Evolutionary conservation across 345 rosid species (phyloP), one percentile per base, ranked within the genome.

Genomic region (Aquilaria malaccensis): DNA sequence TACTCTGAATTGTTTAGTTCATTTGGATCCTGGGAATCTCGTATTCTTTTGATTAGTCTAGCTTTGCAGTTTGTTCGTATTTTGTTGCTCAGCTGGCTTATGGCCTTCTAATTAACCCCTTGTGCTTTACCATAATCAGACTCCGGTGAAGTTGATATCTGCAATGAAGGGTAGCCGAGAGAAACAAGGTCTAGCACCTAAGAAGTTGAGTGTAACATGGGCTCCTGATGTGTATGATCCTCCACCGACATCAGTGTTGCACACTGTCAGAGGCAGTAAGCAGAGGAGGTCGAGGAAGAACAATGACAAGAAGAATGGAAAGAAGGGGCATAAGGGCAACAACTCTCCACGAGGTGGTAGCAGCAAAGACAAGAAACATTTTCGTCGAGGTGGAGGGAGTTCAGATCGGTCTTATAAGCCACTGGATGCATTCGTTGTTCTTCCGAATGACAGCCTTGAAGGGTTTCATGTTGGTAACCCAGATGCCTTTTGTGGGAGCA

Each of bases 141-240:
- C 69, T 59, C 76, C 77, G 58, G 50, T 74, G 70, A 74, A 82
- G 79, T 83, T 80, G 67, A 75, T 79, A 33, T 81, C 99, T 45
- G 96, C 97, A 50, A 66, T 90, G 64, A 94, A 90, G 79, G 99
- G 97, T 10, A 79, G 91, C 68, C 86, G 95, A 4, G 90, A 84
- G 71, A 87, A 83, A 68, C 68, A 55, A 59, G 92, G 85, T 10
- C 71, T 63, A 47, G 30, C 83, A 32, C 76, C 81, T 2, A 68
- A 47, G 73, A 79, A 77, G 62, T 68, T 81, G 46, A 72, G 47
- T 22, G 91, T 94, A 57, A 72, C 79, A 64, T 94, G 97, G 99
- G 93, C 97, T 2, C 78, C 82, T 33, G 96, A 94, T 33, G 97
- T 94, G 53, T 86, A 88, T 61, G 99, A 94, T 71, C 99, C 99